Percentiles rank a stretch among this genome's conserved stretches.
These are phyloP conservation scores for Pichiaceae sp. DNA, from an alignment of 1,139 yeast species.

Conservation along the genomic window DNA sequence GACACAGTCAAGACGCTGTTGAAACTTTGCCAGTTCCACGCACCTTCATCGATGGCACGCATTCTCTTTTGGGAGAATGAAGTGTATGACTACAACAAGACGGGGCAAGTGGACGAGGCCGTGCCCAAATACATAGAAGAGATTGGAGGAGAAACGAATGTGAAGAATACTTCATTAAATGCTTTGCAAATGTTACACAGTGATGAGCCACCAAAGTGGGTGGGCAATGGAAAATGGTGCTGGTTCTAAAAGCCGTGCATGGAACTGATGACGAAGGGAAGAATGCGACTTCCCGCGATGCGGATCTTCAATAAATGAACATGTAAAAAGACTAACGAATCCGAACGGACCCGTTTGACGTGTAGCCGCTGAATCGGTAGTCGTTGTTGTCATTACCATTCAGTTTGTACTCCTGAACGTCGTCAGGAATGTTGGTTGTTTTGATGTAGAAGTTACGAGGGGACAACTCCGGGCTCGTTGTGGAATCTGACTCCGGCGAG, in stretches of 20 bases:
- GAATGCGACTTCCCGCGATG: too few species aligned
- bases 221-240: constrained; percentile 21
- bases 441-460: constrained; percentile 1
- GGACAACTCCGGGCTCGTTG: neutral
- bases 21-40: constrained; percentile 3
- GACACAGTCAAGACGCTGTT: constrained; percentile 7
- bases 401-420: neutral
- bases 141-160: constrained; percentile 7
- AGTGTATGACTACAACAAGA: constrained; percentile 6
- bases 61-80: constrained; percentile 18
- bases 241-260: constrained; percentile 21
- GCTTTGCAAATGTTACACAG: constrained; percentile 11
- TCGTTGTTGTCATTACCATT: too few species aligned
- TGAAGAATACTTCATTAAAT: constrained; percentile 12
- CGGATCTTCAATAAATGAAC: too few species aligned
- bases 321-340: too few species aligned
- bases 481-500: neutral
- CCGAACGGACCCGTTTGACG: too few species aligned
- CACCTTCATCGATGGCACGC: constrained; percentile 5
- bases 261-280: too few species aligned
- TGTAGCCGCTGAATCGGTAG: too few species aligned
- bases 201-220: constrained; percentile 11
- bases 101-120: constrained; percentile 1
- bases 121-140: constrained; percentile 1
- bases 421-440: constrained; percentile 1